Evolutionary conservation across 305 asterid genomes (phyloP), one percentile per base, ranked within the genome.

Genomic region (Ajuga reptans): DNA sequence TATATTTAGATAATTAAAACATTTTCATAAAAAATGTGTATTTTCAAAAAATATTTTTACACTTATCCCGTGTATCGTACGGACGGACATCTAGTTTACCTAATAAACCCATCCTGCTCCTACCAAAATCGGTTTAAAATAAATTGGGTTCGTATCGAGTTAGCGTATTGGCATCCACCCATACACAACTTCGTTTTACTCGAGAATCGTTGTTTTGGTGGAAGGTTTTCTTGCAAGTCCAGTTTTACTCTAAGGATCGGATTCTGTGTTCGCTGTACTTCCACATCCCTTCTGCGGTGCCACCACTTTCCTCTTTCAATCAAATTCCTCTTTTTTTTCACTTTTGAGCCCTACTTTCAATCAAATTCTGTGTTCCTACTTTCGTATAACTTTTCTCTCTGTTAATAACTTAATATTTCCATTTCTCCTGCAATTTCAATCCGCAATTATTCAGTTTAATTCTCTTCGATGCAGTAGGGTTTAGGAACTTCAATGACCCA

Each of bases 191-290:
- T 17, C 3, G 5, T 47, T 47, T 47, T 47, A 47, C 3, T 18
- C 36, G 15, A 55, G 67, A 57, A 36, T 47, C 45, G 57, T 31
- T 31, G 6, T 46, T 45, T 42, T 45, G 4, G 6, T 3, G 29
- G 29, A 3, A 56, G 10, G 24, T 21, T 50, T 65, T 57, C 61
- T 37, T 64, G 45, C 42, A 6, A 46, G 61, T 56, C 56, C 33
- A 31, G 17, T 36, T 54, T 31, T 31, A 67, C 72, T 54, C 59
- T 54, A 52, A 66, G 83, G 51, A 79, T 79, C 77, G 5, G 76
- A 73, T 78, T 78, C 78, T 68, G 33, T 77, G 72, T 24, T 46
- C 45, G 9, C 17, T 3, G 73, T 24, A 56, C 41, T 67, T 18
- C 75, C 69, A 37, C 45, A 31, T 70, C 78, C 45, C 17, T 24